Evolutionary conservation across 2,329 filamentous ascomycete genomes (phyloP), one percentile per base, ranked within the genome.

Genomic region (Phaeomoniella chlamydospora): DNA sequence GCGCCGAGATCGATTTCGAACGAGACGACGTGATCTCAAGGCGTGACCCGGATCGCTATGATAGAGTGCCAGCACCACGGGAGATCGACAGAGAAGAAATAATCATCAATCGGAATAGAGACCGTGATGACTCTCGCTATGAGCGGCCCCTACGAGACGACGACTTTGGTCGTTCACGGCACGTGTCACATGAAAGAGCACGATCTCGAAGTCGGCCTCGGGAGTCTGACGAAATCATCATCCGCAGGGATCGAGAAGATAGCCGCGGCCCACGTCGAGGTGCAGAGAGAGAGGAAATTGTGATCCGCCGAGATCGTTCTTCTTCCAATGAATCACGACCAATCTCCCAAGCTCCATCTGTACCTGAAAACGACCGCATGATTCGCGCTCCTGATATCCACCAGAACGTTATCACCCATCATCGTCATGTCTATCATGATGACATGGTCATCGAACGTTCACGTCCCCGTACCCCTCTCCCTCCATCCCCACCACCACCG

Each of bases 381-480:
- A 77, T 90, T 48, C 71, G 75, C 30, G 77, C 78, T 14, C 85
- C 85, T 19, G 80, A 79, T 1, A 84, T 93, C 46, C 82, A 88
- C 57, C 76, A 88, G 50, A 83, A 94, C 52, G 77, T 93, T 39
- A 87, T 92, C 45, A 92, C 84, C 0, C 83, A 90, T 58, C 88
- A 90, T 53, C 72, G 78, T 39, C 81, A 88, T 51, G 80, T 92
- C 47, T 82, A 93, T 51, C 84, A 93, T 58, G 86, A 82, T 84
- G 47, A 42, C 32, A 45, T 48, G 34, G 37, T 48, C 14, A 29
- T 37, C 4, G 38, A 44, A 26, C 37, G 41, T 11, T 37, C 46
- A 65, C 53, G 74, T 56, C 19, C 39, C 29, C 35, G 15, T 37
- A 38, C 22, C 22, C 41, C 37, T 15, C 34, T 33, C 11, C 38